phyloP scores from a whole-genome alignment of 2,329 filamentous ascomycete species.

The Colletotrichum sp. region DNA sequence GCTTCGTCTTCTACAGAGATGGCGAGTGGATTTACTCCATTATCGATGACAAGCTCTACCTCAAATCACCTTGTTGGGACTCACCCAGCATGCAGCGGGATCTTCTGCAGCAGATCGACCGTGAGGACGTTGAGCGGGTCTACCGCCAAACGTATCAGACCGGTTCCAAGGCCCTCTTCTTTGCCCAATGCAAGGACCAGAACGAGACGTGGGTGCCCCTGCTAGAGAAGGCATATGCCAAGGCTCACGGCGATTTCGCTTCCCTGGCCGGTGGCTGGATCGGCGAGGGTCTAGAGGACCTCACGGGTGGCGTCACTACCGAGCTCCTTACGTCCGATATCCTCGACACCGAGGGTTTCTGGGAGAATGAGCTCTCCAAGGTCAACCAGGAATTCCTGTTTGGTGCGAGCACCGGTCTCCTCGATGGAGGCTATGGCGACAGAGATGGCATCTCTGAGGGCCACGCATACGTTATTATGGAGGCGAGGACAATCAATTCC shows the following conservation, averaged over 20 bases:
- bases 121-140: conserved; percentile 73
- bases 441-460: conserved; percentile 63
- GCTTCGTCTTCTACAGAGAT: conserved; percentile 87
- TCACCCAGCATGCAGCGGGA: conserved; percentile 77
- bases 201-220: conserved; percentile 86
- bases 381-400: conserved; percentile 84
- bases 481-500: conserved; percentile 55
- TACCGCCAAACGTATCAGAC: conserved; percentile 76
- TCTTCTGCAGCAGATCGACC: conserved; percentile 76
- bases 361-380: conserved; percentile 79
- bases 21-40: conserved; percentile 93
- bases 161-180: conserved; percentile 78
- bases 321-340: conserved; percentile 74
- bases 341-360: conserved; percentile 80
- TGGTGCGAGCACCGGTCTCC: conserved; percentile 69
- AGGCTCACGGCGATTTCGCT: conserved; percentile 80
- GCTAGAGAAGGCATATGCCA: conserved; percentile 84
- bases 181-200: conserved; percentile 75
- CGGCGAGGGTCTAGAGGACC: conserved; percentile 63
- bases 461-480: conserved; percentile 67
- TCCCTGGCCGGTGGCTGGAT: conserved; percentile 75
- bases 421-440: conserved; percentile 66
- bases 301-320: conserved; percentile 73
- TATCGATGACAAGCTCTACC: conserved; percentile 88
- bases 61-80: conserved; percentile 83